Conservation (phyloP, 1,284 basidiomycete species). For the Naganishia liquefaciens region DNA sequence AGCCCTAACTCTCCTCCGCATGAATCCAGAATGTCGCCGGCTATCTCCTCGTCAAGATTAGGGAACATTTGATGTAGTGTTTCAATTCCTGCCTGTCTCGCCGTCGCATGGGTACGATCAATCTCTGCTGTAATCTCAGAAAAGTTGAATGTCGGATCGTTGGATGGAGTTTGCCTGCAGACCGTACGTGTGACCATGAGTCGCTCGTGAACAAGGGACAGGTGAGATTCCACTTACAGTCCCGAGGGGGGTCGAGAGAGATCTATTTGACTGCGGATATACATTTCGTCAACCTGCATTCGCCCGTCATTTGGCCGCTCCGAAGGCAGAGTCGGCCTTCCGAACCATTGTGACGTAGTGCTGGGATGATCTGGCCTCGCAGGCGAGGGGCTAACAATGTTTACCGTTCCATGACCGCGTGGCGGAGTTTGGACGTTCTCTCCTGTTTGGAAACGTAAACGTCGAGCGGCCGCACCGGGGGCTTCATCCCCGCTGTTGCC, state of each 20-base stretch:
- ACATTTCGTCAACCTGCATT: conserved; percentile 37
- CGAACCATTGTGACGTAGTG: conserved; percentile 16
- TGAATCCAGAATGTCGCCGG: conserved; percentile 81
- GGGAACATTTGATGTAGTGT: conserved; percentile 88
- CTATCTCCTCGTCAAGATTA: conserved; percentile 70
- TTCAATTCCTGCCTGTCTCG: conserved; percentile 64
- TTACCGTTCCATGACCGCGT: neutral
- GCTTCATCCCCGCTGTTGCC: conserved; percentile 35
- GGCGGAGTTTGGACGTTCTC: conserved; percentile 13
- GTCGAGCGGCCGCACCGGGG: conserved; percentile 12
- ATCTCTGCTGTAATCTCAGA: conserved; percentile 74
- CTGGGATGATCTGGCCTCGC: conserved; percentile 14
- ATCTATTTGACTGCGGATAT: conserved; percentile 27
- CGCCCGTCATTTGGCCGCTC: conserved; percentile 37
- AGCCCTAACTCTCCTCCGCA: conserved; percentile 83
- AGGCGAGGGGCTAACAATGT: conserved; percentile 5
- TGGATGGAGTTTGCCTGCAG: conserved; percentile 43
- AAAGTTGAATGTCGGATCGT: conserved; percentile 64
- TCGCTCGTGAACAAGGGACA: neutral
- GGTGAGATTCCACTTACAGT: conserved; percentile 8
- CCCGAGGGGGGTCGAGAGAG: conserved; percentile 29
- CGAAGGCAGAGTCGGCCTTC: neutral
- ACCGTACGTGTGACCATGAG: conserved; percentile 3
- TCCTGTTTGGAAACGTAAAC: conserved; percentile 13
- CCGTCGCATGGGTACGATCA: conserved; percentile 69